phyloP scores from a whole-genome alignment of 176 grass and related monocot species.

The Triticum dicoccoides region DNA sequence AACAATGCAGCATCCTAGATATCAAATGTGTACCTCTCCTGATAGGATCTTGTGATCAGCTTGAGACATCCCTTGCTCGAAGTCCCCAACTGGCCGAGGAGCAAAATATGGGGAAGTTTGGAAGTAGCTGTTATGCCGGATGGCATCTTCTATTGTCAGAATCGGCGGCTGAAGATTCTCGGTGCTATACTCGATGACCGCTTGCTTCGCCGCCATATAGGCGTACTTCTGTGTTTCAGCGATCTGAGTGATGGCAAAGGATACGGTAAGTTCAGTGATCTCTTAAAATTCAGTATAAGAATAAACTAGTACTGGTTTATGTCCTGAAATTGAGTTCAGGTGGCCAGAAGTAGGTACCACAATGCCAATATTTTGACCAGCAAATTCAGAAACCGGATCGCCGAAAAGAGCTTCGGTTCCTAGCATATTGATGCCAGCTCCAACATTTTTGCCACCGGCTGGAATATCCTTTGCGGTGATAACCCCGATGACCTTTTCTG shows the following conservation, averaged over 20 bases:
- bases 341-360: conserved; percentile 50
- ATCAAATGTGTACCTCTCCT: conserved; percentile 35
- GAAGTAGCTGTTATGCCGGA: conserved; percentile 57
- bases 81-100: conserved; percentile 60
- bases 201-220: conserved; percentile 72
- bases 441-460: conserved; percentile 39
- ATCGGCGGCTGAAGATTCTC: conserved; percentile 66
- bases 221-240: conserved; percentile 75
- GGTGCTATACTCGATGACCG: conserved; percentile 47
- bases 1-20: neutral
- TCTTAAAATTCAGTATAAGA: neutral
- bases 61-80: conserved; percentile 72
- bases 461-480: conserved; percentile 76
- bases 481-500: conserved; percentile 51
- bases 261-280: neutral
- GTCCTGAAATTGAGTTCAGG: neutral
- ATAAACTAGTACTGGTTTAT: neutral
- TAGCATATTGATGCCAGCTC: conserved; percentile 6
- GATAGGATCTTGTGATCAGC: conserved; percentile 82
- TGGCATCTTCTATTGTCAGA: conserved; percentile 71
- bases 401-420: conserved; percentile 63
- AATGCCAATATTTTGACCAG: conserved; percentile 66
- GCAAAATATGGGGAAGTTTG: conserved; percentile 30
- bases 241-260: conserved; percentile 42
- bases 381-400: conserved; percentile 58